A percentile compares a stretch with the other conserved stretches of the same genome.
phyloP scores from a whole-genome alignment of 192 early-diverging fungal genomes.

The Backusella morwellensis region DNA sequence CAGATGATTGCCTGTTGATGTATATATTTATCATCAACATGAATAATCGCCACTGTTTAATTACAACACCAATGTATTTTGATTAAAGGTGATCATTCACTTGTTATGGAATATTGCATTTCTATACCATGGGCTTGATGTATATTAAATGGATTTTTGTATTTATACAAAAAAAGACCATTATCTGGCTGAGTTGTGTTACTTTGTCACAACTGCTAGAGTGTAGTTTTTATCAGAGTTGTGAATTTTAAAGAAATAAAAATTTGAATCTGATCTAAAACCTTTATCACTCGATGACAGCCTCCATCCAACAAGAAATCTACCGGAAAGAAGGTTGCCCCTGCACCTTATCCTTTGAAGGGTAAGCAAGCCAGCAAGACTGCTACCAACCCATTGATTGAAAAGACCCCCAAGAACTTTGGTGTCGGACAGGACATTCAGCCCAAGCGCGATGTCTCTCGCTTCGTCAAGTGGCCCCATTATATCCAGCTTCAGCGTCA shows the following conservation, averaged over 20 bases:
- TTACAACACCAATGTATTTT: too few relatives aligned
- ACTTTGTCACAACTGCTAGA: conserved; percentile 10
- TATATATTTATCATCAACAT: background rate
- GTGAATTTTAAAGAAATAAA: conserved; percentile 15
- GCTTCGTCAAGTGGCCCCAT: conserved; percentile 99
- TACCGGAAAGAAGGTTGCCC: conserved; percentile 85
- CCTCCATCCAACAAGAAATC: conserved; percentile 49
- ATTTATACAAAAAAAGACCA: background rate
- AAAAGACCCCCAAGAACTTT: conserved; percentile 93
- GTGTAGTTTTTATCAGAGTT: conserved; percentile 22
- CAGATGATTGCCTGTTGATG: background rate
- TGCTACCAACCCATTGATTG: conserved; percentile 84
- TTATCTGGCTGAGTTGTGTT: conserved; percentile 13
- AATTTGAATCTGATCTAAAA: conserved; percentile 18
- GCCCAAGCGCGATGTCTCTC: conserved; percentile 91
- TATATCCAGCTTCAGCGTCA: conserved; percentile 99
- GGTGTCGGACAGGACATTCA: conserved; percentile 97
- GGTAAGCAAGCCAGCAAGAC: conserved; percentile 70
- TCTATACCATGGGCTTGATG: background rate
- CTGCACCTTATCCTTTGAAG: conserved; percentile 77
- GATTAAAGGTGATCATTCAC: too few relatives aligned
- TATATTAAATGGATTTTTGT: background rate
- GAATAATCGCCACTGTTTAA: background rate
- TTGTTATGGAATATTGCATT: background rate
- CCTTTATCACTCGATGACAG: conserved; percentile 22